Conservation (phyloP, 202 grass and related monocot species). For the Brachypodium distachyon region DNA sequence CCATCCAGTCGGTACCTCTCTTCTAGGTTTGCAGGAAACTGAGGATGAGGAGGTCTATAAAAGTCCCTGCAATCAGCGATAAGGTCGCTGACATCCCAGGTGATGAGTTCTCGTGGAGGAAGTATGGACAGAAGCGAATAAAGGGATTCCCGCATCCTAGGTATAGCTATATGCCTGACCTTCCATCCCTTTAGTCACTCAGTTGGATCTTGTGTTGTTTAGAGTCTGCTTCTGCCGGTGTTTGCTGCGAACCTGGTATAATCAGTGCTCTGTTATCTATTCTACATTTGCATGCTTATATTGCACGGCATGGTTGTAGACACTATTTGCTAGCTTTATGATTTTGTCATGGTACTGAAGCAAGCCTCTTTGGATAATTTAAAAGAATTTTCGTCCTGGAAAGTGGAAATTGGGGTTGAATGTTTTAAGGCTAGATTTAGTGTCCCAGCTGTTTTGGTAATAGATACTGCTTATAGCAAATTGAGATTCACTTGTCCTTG, state of each 20-base stretch:
- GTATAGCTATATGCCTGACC: conserved; percentile 28
- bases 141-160: conserved; percentile 98
- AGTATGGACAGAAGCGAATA: conserved; percentile 97
- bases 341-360: not conserved
- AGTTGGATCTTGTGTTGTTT: no score
- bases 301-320: not conserved
- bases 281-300: not conserved
- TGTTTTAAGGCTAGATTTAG: not conserved
- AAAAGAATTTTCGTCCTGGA: not conserved
- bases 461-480: not conserved
- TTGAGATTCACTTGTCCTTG: not conserved
- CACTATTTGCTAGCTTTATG: not conserved
- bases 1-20: no score
- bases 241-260: no score
- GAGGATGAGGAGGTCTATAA: conserved; percentile 88
- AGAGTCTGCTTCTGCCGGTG: no score
- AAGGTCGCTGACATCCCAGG: conserved; percentile 88
- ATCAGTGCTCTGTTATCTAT: no score
- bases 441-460: not conserved
- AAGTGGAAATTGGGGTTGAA: not conserved
- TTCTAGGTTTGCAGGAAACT: conserved; percentile 78
- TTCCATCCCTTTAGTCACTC: no score
- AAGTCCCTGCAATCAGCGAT: conserved; percentile 93
- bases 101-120: conserved; percentile 97
- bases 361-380: not conserved